Percentiles rank a stretch among this genome's conserved stretches.
Evolutionary conservation across 331 rosid species (phyloP).

Genomic region (Malus hybrid): DNA sequence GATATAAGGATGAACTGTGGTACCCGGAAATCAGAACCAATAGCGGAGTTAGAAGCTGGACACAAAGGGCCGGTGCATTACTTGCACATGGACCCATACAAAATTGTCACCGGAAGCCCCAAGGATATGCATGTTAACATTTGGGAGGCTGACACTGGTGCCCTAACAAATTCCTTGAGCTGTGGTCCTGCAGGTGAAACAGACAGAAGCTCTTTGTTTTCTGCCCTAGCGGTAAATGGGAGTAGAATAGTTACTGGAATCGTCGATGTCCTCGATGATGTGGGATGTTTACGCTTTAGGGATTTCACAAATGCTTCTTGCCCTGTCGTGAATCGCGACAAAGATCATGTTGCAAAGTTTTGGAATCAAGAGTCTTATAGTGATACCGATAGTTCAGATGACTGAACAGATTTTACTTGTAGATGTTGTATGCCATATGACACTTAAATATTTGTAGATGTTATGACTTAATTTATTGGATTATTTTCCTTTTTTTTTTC

Average conservation of each 20-base stretch:
- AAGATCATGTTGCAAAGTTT: conserved; percentile 39
- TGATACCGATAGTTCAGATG: conserved; percentile 3
- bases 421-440: background rate
- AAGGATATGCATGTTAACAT: conserved; percentile 27
- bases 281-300: conserved; percentile 26
- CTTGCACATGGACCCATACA: conserved; percentile 65
- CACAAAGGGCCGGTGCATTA: conserved; percentile 44
- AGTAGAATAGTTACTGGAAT: conserved; percentile 44
- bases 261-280: conserved; percentile 10
- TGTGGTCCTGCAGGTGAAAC: conserved; percentile 12
- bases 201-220: conserved; percentile 18
- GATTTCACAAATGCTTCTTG: conserved; percentile 46
- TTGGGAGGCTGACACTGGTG: conserved; percentile 60
- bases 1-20: conserved; percentile 67
- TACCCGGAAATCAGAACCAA: conserved; percentile 26
- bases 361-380: conserved; percentile 38
- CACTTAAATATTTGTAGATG: no score
- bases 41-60: conserved; percentile 66
- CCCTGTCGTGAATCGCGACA: conserved; percentile 23
- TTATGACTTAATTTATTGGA: no score
- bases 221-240: conserved; percentile 63
- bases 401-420: background rate
- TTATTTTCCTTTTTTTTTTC: no score
- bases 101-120: conserved; percentile 59
- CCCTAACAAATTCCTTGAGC: conserved; percentile 35